Evolutionary conservation across 1,139 yeast species (phyloP).

Genomic region (Kodamaea ohmeri): DNA sequence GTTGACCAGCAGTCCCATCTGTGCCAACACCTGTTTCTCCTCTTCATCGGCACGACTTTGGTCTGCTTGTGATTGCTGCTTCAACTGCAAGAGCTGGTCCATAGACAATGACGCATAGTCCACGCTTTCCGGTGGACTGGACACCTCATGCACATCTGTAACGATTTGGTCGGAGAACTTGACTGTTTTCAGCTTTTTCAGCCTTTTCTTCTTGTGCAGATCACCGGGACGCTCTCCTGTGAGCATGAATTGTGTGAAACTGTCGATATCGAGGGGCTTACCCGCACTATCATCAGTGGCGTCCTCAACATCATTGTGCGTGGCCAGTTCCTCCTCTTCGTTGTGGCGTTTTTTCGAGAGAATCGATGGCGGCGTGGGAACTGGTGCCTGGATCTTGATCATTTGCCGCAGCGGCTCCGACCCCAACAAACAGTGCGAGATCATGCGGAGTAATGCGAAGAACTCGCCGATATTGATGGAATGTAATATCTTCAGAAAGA

Average conservation of each 20-base stretch:
- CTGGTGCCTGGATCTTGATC: conserved; percentile 51
- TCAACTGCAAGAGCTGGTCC: conserved; percentile 61
- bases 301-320: conserved; percentile 10
- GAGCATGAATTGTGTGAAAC: conserved; percentile 68
- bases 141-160: conserved; percentile 42
- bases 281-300: conserved; percentile 18
- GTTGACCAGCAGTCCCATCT: conserved; percentile 64
- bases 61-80: conserved; percentile 24
- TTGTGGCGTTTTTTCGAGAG: conserved; percentile 52
- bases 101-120: conserved; percentile 64
- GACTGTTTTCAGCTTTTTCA: conserved; percentile 54
- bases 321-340: conserved; percentile 33
- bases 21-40: conserved; percentile 59
- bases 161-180: conserved; percentile 68
- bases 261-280: conserved; percentile 60
- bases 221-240: conserved; percentile 68
- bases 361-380: conserved; percentile 70
- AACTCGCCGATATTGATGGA: conserved; percentile 72
- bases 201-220: conserved; percentile 27
- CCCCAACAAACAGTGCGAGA: conserved; percentile 55
- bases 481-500: conserved; percentile 49
- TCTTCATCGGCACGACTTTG: conserved; percentile 44
- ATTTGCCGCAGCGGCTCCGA: conserved; percentile 49
- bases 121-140: conserved; percentile 18
- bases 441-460: conserved; percentile 65